Base-by-base conservation (phyloP, 2,329 filamentous ascomycete species). In the Phialocephala sp. region DNA sequence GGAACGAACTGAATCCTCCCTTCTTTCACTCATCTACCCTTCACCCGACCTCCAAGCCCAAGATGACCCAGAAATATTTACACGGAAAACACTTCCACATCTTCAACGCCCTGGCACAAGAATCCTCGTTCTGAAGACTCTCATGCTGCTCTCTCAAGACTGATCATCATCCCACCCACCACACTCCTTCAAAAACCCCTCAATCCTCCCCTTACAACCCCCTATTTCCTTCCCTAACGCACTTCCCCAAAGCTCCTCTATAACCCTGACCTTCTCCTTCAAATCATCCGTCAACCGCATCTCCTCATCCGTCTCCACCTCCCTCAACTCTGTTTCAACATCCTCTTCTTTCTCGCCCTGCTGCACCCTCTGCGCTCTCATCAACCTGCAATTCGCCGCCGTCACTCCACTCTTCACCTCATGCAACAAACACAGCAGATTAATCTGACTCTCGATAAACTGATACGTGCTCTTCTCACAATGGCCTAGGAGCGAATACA, bases 391-490 rank as follows among this genome's bases (percentile, higher is more conserved):
- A 70, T 88, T 88, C 8, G 91, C 90, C 56, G 84, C 84, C 75
- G 92, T 89, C 1, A 92, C 88, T 0, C 89, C 89, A 62, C 91
- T 92, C 75, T 93, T 92, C 61, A 97, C 93, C 78, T 97, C 93
- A 74, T 97, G 95, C 64, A 97, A 80, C 43, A 98, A 82, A 74
- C 94, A 98, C 27, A 97, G 83, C 39, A 97, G 82, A 75, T 97
- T 97, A 36, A 89, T 94, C 81, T 98, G 94, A 8, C 89, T 91
- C 81, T 98, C 95, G 74, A 98, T 97, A 79, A 97, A 98, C 77
- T 98, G 95, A 75, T 97, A 96, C 9, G 93, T 94, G 72, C 91
- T 94, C 80, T 95, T 97, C 77, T 96, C 92, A 0, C 93, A 91
- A 74, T 98, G 94, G 6, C 89, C 86, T 9, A 99, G 83, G 27